These are phyloP conservation scores for Parmelia sp. DNA, from an alignment of 495 filamentous ascomycete genomes.

Conservation along the genomic window DNA sequence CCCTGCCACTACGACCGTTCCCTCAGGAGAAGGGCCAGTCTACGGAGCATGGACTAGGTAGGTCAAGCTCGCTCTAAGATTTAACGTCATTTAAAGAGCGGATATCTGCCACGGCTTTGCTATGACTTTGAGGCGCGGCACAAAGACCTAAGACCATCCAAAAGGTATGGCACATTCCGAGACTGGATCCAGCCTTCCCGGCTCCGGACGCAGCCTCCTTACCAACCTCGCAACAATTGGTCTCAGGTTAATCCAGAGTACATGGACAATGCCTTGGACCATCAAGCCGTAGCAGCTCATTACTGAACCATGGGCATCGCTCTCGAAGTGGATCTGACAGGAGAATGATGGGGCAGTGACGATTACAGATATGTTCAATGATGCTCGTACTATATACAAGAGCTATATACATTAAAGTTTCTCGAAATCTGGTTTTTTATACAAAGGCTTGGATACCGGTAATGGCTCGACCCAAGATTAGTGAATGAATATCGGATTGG, in stretches of 20 bases:
- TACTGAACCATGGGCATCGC: neutral
- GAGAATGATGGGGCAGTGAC: neutral
- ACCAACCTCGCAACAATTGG: neutral
- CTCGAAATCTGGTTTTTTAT: slow-evolving; percentile 25
- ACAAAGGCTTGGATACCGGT: slow-evolving; percentile 66
- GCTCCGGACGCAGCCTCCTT: neutral
- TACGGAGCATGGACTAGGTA: neutral
- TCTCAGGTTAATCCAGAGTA: neutral
- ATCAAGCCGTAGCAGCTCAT: neutral
- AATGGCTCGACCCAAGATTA: slow-evolving; percentile 65
- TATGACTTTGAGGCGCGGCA: neutral
- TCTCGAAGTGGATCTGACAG: neutral
- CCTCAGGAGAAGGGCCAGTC: neutral
- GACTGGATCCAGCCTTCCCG: neutral
- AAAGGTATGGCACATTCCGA: neutral
- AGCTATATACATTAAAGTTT: too few relatives aligned
- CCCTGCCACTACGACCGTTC: neutral
- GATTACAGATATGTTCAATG: neutral
- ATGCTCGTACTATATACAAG: slow-evolving; percentile 10
- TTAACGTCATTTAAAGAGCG: neutral
- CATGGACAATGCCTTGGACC: too few relatives aligned
- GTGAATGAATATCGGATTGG: slow-evolving; percentile 36
- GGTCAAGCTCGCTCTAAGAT: neutral
- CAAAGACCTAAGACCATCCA: neutral
- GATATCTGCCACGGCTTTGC: neutral